Base-by-base conservation (phyloP, 2,329 filamentous ascomycete species). In the Trichophyton schoenleinii region DNA sequence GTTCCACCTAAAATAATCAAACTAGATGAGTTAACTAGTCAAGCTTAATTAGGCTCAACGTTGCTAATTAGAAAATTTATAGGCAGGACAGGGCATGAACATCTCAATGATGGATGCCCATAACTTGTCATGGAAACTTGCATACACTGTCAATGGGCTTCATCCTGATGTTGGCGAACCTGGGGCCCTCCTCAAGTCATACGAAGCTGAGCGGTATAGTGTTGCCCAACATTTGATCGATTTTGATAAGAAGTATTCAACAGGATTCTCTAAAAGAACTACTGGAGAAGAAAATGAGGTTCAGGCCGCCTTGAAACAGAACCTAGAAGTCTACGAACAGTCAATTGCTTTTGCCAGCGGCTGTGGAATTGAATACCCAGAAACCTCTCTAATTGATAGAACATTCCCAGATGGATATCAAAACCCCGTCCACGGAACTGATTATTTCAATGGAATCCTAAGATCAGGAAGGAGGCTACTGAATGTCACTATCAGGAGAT, bases 1-100 rank as follows among this genome's bases (percentile, higher is more conserved):
- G 55, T 42, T 20, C 5, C 2, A 15, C 18, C 22, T 7, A 57
- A 36, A 5, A 28, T 42, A 13, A 31, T 31, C 6, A 31, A 1
- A 7, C 5, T 31, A 31, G 13, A 13, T 9, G 4, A 6, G 31
- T 34, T 34, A 38, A 38, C 34, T 13, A 38, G 34, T 38, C 11
- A 11, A 13, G 34, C 34, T 13, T 38, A 38, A 38, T 31, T 31
- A 18, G 6, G 20, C 3, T 41, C 25, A 22, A 38, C 13, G 22
- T 38, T 7, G 9, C 15, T 20, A 25, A 53, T 11, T 11, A 18
- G 8, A 22, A 1, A 3, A n/a, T 15, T 8, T 25, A 31, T 18
- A 76, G 77, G 87, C 87, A 36, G 87, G 87, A 1, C 87, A 64
- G 58, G 63, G 63, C 34, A 90, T 90, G 87, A 90, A 90, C 69